Conservation (phyloP, 2,329 filamentous ascomycete genomes). For the Pyricularia grisea region DNA sequence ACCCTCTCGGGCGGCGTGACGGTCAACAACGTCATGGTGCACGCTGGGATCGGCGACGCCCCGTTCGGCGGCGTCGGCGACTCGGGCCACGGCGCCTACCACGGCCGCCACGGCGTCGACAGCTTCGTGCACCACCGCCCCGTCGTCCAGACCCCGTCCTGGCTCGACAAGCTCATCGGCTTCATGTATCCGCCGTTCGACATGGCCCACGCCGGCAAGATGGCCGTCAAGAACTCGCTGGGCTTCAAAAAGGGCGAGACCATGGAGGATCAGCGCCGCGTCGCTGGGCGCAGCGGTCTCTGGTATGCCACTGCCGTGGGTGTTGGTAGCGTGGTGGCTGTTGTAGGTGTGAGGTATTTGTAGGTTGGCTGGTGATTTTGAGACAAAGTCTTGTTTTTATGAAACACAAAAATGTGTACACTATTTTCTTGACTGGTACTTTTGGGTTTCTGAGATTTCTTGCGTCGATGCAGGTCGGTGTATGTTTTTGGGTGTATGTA, state of each 20-base stretch:
- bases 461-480: background rate
- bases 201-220: background rate
- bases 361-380: background rate
- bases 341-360: background rate
- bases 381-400: no score
- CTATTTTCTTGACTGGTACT: no score
- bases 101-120: slow-evolving; percentile 35
- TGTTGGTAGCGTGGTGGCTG: background rate
- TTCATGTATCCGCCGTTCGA: background rate
- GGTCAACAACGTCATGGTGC: slow-evolving; percentile 37
- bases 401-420: no score
- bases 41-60: slow-evolving; percentile 28
- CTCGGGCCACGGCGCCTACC: slow-evolving; percentile 21
- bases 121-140: slow-evolving; percentile 29
- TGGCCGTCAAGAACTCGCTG: background rate
- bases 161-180: slow-evolving; percentile 20
- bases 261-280: slow-evolving; percentile 2
- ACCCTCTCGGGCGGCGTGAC: slow-evolving; percentile 40
- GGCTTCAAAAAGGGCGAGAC: slow-evolving; percentile 2
- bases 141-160: slow-evolving; percentile 25
- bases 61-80: slow-evolving; percentile 41
- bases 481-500: background rate
- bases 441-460: no score
- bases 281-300: background rate
- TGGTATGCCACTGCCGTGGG: background rate